phyloP scores from a whole-genome alignment of 495 filamentous ascomycete species.

The Neurospora sp. region DNA sequence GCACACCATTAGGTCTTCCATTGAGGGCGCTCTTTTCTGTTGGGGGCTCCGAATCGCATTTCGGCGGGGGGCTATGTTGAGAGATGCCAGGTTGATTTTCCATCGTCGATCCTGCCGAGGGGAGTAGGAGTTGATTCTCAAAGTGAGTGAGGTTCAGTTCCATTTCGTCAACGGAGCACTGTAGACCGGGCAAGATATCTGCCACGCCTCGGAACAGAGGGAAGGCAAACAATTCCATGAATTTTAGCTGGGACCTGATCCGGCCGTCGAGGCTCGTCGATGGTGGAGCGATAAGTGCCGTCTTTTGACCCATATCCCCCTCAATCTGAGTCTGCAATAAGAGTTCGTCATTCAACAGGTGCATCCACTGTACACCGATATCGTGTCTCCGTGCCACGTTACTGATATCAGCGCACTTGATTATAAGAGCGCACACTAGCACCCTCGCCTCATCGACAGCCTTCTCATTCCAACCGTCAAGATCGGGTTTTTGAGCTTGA shows the following conservation, averaged over 20 bases:
- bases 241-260: constrained; percentile 79
- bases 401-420: constrained; percentile 98
- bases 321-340: constrained; percentile 90
- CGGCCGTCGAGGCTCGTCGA: constrained; percentile 75
- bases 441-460: constrained; percentile 60
- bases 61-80: background rate
- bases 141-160: constrained; percentile 63
- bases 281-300: constrained; percentile 76
- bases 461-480: constrained; percentile 59
- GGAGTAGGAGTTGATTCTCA: constrained; percentile 44
- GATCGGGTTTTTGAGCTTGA: constrained; percentile 47
- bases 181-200: constrained; percentile 72
- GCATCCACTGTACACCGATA: constrained; percentile 76
- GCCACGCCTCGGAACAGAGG: constrained; percentile 82
- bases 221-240: constrained; percentile 91
- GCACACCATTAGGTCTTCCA: constrained; percentile 24
- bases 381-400: constrained; percentile 86
- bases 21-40: background rate
- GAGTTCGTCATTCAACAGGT: constrained; percentile 87
- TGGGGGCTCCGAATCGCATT: constrained; percentile 8
- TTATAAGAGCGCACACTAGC: constrained; percentile 74
- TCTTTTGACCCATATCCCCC: constrained; percentile 70
- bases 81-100: constrained; percentile 9
- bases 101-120: background rate
- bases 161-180: constrained; percentile 73